These are phyloP conservation scores for Ceriops tagal DNA, from an alignment of 345 rosid species.

Conservation along the genomic window DNA sequence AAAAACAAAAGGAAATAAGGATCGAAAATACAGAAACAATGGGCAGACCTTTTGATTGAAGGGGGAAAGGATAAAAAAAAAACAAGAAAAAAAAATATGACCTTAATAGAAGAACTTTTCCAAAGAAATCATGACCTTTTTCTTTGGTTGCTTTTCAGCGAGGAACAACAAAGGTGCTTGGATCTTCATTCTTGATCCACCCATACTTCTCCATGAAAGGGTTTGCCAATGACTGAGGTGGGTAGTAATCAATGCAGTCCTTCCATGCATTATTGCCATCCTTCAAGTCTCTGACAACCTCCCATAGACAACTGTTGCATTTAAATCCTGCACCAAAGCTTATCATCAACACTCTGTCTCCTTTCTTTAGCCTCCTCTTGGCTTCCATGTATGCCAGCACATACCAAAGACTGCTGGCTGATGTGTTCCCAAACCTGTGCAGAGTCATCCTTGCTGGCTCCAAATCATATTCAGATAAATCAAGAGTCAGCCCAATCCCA, in stretches of 20 bases:
- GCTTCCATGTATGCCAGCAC: slow-evolving; percentile 91
- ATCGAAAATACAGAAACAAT: not conserved
- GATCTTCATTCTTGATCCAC: slow-evolving; percentile 78
- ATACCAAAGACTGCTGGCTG: slow-evolving; percentile 91
- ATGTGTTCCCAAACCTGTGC: slow-evolving; percentile 93
- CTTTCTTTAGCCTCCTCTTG: slow-evolving; percentile 68
- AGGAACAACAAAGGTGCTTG: slow-evolving; percentile 50
- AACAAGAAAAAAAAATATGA: not conserved
- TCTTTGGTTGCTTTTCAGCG: not conserved
- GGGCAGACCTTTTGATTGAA: not conserved
- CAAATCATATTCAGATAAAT: slow-evolving; percentile 54
- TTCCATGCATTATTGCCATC: slow-evolving; percentile 54
- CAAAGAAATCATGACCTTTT: not conserved
- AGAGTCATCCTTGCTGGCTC: slow-evolving; percentile 96
- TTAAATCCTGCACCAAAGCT: slow-evolving; percentile 85
- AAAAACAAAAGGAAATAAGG: not conserved
- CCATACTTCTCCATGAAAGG: slow-evolving; percentile 86
- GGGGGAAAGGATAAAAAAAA: not conserved
- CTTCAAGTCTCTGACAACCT: slow-evolving; percentile 54
- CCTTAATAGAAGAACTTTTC: not conserved
- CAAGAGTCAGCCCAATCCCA: slow-evolving; percentile 67
- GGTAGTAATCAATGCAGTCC: slow-evolving; percentile 64
- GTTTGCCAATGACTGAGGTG: slow-evolving; percentile 59
- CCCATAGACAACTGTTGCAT: slow-evolving; percentile 82
- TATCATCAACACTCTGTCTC: slow-evolving; percentile 67